Percentiles rank a stretch among this genome's conserved stretches.
Evolutionary conservation across 148 eudicot genomes (phyloP).

Genomic region (Chenopodium suecicum): DNA sequence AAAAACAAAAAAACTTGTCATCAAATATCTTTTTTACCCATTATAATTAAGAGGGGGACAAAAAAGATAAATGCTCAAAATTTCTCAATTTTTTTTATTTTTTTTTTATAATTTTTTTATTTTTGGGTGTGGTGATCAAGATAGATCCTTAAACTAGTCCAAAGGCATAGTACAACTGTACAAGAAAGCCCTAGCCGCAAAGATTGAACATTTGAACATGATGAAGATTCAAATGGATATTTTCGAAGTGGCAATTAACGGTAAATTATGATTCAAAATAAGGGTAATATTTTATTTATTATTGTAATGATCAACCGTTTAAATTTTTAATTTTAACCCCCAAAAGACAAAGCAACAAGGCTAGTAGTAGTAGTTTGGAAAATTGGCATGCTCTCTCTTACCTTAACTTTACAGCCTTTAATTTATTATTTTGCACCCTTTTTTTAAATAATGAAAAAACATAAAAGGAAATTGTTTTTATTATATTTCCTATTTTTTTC

Average conservation of each 20-base stretch:
- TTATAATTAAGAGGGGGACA: not conserved
- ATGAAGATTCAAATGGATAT: not conserved
- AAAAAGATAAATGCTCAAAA: conserved; percentile 1
- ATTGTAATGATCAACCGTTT: conserved; percentile 9
- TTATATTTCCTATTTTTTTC: conserved; percentile 26
- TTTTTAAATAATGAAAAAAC: conserved; percentile 19
- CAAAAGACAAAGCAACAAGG: conserved; percentile 30
- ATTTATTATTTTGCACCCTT: conserved; percentile 38
- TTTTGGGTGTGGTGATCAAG: conserved; percentile 5
- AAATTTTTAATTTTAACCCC: conserved; percentile 18
- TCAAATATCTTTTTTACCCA: not conserved
- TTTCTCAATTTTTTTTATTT: not conserved
- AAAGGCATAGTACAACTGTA: conserved; percentile 12
- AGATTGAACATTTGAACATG: conserved; percentile 3
- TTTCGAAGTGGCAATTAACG: conserved; percentile 19
- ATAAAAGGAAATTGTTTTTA: conserved; percentile 23
- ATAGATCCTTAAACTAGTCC: conserved; percentile 12
- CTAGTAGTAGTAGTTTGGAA: conserved; percentile 43
- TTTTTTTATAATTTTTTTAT: not conserved
- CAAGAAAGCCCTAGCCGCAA: conserved; percentile 29
- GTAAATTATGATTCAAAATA: conserved; percentile 11
- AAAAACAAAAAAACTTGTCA: not conserved
- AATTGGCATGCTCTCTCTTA: conserved; percentile 45
- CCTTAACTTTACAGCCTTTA: conserved; percentile 68
- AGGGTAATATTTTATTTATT: conserved; percentile 7